Base-by-base conservation (phyloP, 768 basidiomycete genomes). In the Lactarius psammicola region DNA sequence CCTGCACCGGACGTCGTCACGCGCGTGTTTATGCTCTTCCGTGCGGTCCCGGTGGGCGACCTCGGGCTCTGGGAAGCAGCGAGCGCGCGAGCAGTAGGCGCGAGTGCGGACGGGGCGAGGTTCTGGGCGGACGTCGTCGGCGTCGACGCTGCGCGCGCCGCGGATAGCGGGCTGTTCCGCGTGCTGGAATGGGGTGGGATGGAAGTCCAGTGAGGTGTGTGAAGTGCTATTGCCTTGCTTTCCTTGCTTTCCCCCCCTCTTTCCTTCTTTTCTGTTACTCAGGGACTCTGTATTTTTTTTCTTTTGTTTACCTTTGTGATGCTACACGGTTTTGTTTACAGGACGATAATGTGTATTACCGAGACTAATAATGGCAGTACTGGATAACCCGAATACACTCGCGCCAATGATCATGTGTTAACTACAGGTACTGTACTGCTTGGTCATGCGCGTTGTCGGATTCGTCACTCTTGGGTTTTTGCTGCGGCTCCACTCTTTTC, bases 21-120 rank as follows among this genome's bases (percentile, higher is more conserved):
- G 0, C 79, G 82, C 8, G 73, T 83, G 13, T 82, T 84, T 68
- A 81, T 83, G 81, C 69, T 83, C 3, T 84, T 82, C 71, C 71
- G 75, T 20, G 80, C 80, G 1, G 69, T 83, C 0, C 34, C 54
- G 7, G 69, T 70, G 5, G 70, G 65, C 0, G 71, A 76, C 1
- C 23, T 71, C 4, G 57, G 34, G 1, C 49, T 54, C 3, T 81
- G 80, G 81, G 46, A 60, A 0, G 64, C 51, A 9, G 56, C 56
- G n/a, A 51, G 56, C 11, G 75, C 77, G 0, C 62, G 71, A 2
- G 73, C 69, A 2, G 56, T 60, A 8, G 70, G 71, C 8, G 60
- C 42, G 4, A 7, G 23, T 7, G 61, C 58, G 15, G 71, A 75
- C 33, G 75, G 73, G 2, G 62, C 65, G 17, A 64, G 56, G 4